Evolutionary conservation across 1,284 basidiomycete species (phyloP).

Genomic region (Microbotryomycetes sp.): DNA sequence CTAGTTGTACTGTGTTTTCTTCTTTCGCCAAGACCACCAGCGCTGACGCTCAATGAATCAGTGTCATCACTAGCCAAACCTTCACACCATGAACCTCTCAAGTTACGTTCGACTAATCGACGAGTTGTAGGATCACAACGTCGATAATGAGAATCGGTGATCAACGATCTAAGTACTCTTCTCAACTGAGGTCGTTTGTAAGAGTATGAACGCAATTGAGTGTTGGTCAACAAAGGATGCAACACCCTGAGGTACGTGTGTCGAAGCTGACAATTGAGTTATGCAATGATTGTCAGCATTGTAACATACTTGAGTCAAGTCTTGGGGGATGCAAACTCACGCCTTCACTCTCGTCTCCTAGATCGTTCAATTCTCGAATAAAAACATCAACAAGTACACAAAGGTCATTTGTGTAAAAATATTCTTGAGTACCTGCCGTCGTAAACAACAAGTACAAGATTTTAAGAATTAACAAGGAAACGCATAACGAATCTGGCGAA

Average conservation of each 20-base stretch:
- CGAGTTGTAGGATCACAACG: conserved; percentile 80
- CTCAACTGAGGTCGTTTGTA: conserved; percentile 92
- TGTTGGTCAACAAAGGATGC: conserved; percentile 88
- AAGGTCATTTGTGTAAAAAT: conserved; percentile 97
- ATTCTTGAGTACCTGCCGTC: conserved; percentile 85
- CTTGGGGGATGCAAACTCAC: conserved; percentile 50
- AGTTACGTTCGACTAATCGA: conserved; percentile 84
- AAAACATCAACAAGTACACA: conserved; percentile 95
- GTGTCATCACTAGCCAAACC: conserved; percentile 13
- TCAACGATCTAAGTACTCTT: conserved; percentile 69
- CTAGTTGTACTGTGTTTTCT: not conserved
- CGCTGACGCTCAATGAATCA: not conserved
- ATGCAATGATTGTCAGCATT: not conserved
- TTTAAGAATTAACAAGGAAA: conserved; percentile 91
- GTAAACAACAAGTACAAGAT: conserved; percentile 92
- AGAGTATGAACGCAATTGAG: conserved; percentile 70
- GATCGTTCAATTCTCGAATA: conserved; percentile 78
- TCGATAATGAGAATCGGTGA: conserved; percentile 66
- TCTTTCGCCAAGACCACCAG: not conserved
- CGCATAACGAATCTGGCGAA: conserved; percentile 82
- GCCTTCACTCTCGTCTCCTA: conserved; percentile 89
- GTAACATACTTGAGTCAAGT: conserved; percentile 1
- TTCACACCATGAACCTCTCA: conserved; percentile 77
- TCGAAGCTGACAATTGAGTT: conserved; percentile 57
- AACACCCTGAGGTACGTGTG: conserved; percentile 96